A percentile compares a stretch with the other conserved stretches of the same genome.
These are phyloP conservation scores for Alternaria consortialis DNA, from an alignment of 2,329 filamentous ascomycete species.

Conservation along the genomic window DNA sequence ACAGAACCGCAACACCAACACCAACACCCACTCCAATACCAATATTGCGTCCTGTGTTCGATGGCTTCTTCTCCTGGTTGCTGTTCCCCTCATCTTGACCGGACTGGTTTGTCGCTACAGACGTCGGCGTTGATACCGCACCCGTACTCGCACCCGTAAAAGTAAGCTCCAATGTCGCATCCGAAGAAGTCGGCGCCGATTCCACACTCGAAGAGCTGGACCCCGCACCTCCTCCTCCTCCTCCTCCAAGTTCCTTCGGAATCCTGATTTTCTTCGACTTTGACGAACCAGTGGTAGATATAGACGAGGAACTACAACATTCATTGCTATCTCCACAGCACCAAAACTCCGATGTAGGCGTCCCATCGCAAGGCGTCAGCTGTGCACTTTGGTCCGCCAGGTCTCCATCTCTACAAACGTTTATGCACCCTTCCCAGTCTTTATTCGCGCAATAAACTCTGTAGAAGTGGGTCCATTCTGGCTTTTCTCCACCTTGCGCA, in stretches of 20 bases:
- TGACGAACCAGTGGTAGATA: not conserved
- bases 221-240: no score
- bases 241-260: constrained; percentile 1
- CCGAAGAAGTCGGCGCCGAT: not conserved
- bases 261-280: constrained; percentile 4
- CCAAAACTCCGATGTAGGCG: constrained; percentile 15
- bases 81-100: not conserved
- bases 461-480: constrained; percentile 15
- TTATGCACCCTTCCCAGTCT: constrained; percentile 17
- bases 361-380: constrained; percentile 25
- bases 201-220: not conserved
- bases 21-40: constrained; percentile 14
- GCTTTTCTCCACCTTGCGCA: not conserved
- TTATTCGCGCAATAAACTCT: constrained; percentile 17
- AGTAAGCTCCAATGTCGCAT: not conserved
- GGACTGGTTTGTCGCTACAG: not conserved
- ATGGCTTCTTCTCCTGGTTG: not conserved
- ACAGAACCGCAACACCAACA: not conserved
- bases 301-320: constrained; percentile 1
- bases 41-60: constrained; percentile 5
- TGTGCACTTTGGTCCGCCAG: constrained; percentile 2
- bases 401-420: constrained; percentile 18
- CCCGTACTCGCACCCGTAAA: not conserved
- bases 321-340: constrained; percentile 17
- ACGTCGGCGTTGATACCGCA: not conserved